Evolutionary conservation across 371 early-diverging fungal genomes (phyloP), one percentile per base, ranked within the genome.

Genomic region (Mortierella sp.): DNA sequence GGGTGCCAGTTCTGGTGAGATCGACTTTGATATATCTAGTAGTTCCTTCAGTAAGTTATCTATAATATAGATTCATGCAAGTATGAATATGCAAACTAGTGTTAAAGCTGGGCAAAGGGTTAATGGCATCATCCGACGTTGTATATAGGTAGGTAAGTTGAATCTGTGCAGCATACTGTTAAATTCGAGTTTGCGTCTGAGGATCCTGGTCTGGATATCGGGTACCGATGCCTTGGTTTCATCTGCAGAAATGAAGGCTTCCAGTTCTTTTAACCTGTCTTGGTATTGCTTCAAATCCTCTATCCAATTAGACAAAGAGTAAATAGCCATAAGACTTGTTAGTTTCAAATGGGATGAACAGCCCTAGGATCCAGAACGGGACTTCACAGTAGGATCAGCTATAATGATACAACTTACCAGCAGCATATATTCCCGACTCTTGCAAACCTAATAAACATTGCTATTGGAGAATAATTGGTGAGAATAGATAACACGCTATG

Each of bases 391-490:
- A 0, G 9, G 1, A 53, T 53, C 28, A 6, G 26, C 49, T 17
- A 23, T 42, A n/a, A 17, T 49, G 19, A 9, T 23, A 29, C 22
- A 23, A 58, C 60, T 59, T 64, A 80, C 80, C 80, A 29, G 71
- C 64, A 45, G 75, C 75, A 64, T 91, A 94, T 22, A 90, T 85
- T 8, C 91, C 94, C 65, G 91, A 89, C 49, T 90, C 92, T 51
- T 89, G 83, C 22, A 92, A 72, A 68, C 92, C 88, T 57, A 88
- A 90, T 69, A 94, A 82, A 78, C 91, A 93, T 80, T 93, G 91
- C 93, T 93, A 66, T 32, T 60, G 9, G 22, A 22, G 47, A 47
- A 47, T 5, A 47, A 42, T 10, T 42, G 35, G 35, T 6, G 6
- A 35, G 35, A 35, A 35, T 35, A 35, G 35, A 35, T 6, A 17